These are phyloP conservation scores for Xylaria sp. DNA, from an alignment of 2,329 filamentous ascomycete genomes.

Conservation along the genomic window DNA sequence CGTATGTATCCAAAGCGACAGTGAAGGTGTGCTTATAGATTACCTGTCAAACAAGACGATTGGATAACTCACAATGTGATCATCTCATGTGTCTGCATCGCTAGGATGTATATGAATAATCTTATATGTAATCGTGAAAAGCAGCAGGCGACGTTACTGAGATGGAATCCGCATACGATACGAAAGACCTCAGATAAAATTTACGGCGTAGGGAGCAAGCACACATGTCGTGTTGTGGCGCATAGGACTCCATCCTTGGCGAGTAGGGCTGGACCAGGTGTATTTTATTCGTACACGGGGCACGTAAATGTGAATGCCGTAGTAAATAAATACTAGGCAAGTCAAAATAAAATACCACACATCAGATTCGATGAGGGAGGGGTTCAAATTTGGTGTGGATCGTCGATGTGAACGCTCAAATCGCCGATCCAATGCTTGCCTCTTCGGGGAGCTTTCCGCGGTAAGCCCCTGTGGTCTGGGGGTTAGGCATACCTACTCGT, in stretches of 20 bases:
- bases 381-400: not conserved
- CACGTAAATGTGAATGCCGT: too few species aligned
- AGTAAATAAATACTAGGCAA: not conserved
- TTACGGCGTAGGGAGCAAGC: not conserved
- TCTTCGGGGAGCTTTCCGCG: not conserved
- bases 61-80: too few species aligned
- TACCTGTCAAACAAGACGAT: too few species aligned
- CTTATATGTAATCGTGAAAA: not conserved
- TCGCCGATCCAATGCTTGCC: not conserved
- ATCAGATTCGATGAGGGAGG: not conserved
- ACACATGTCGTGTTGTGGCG: not conserved
- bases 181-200: too few species aligned
- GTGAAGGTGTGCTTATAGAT: too few species aligned
- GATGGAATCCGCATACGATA: too few species aligned
- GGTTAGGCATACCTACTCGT: not conserved
- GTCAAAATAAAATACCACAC: not conserved
- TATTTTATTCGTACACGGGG: not conserved
- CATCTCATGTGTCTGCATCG: too few species aligned
- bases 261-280: not conserved
- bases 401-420: not conserved
- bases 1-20: too few species aligned
- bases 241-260: not conserved
- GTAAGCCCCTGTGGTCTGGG: not conserved
- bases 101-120: too few species aligned
- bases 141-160: too few species aligned